Conservation (phyloP, 2,329 filamentous ascomycete genomes). For the Lecanicillium sp. region DNA sequence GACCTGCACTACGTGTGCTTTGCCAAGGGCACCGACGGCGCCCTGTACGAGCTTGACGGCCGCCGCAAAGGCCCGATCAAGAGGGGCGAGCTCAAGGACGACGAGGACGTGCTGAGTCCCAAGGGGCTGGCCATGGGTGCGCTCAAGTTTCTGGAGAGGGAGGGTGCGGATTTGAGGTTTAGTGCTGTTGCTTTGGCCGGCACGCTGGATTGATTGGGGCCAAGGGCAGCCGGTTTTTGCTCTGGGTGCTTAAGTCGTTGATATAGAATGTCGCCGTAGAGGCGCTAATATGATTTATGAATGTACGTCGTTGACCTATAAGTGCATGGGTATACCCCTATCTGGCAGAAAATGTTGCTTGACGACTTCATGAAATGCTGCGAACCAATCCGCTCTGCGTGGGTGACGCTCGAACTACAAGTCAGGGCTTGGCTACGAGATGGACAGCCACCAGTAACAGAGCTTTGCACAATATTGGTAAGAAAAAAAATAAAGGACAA, state of each 20-base stretch:
- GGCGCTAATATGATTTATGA: neutral
- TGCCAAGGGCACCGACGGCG: conserved; percentile 64
- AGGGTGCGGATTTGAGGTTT: conserved; percentile 49
- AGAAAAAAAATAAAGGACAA: too few relatives aligned
- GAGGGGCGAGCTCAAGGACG: conserved; percentile 44
- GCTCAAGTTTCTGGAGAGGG: conserved; percentile 48
- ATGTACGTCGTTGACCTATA: neutral
- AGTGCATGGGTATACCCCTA: neutral
- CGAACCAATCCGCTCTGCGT: too few relatives aligned
- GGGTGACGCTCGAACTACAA: too few relatives aligned
- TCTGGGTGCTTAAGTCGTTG: neutral
- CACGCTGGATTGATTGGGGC: conserved; percentile 32
- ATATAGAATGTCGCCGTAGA: neutral
- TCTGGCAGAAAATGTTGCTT: too few relatives aligned
- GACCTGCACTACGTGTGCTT: conserved; percentile 97
- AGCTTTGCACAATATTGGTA: too few relatives aligned
- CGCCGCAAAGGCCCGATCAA: conserved; percentile 49
- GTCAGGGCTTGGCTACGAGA: too few relatives aligned
- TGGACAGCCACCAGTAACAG: too few relatives aligned
- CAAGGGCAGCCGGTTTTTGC: neutral
- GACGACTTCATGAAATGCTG: too few relatives aligned
- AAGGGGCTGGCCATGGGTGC: conserved; percentile 66
- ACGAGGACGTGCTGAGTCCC: conserved; percentile 68
- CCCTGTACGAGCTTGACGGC: conserved; percentile 54
- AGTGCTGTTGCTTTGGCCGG: conserved; percentile 50